Conservation (phyloP, 768 basidiomycete genomes). For the Dioszegia crocea region DNA sequence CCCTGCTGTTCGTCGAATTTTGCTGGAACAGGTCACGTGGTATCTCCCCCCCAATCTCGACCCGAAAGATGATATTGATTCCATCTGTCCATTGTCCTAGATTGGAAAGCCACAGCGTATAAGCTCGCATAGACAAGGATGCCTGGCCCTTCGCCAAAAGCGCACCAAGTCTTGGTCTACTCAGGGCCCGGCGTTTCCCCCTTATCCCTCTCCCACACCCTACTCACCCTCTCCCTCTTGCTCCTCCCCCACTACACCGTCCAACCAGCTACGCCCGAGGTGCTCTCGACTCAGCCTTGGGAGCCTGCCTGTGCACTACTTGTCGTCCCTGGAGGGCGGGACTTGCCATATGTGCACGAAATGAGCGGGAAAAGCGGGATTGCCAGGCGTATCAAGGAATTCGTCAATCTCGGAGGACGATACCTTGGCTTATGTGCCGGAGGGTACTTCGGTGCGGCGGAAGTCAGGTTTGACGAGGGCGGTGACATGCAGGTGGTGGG, state of each 20-base stretch:
- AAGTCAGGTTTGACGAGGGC: slow-evolving; percentile 53
- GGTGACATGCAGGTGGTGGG: slow-evolving; percentile 51
- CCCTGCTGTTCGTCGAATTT: too few relatives aligned
- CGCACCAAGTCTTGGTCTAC: slow-evolving; percentile 43
- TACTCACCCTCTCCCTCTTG: slow-evolving; percentile 48
- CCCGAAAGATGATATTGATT: background rate
- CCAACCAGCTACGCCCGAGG: slow-evolving; percentile 60
- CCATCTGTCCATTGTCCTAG: too few relatives aligned
- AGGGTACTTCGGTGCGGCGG: slow-evolving; percentile 55
- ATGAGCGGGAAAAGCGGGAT: slow-evolving; percentile 48
- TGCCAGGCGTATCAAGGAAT: slow-evolving; percentile 57
- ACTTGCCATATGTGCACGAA: slow-evolving; percentile 52
- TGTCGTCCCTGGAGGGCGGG: slow-evolving; percentile 65
- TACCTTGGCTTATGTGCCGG: slow-evolving; percentile 66
- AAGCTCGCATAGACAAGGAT: slow-evolving; percentile 4
- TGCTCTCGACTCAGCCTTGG: slow-evolving; percentile 72
- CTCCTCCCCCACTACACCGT: slow-evolving; percentile 74
- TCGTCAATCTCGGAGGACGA: slow-evolving; percentile 65
- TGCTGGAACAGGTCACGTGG: background rate
- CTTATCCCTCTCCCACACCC: slow-evolving; percentile 37
- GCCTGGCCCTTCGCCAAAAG: slow-evolving; percentile 33
- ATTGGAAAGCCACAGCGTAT: background rate
- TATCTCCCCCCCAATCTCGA: background rate
- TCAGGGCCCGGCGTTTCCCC: slow-evolving; percentile 45
- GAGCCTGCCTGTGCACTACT: slow-evolving; percentile 67